Evolutionary conservation across 192 early-diverging fungal species (phyloP), one percentile per base, ranked within the genome.

Genomic region (Coemansia sp.): DNA sequence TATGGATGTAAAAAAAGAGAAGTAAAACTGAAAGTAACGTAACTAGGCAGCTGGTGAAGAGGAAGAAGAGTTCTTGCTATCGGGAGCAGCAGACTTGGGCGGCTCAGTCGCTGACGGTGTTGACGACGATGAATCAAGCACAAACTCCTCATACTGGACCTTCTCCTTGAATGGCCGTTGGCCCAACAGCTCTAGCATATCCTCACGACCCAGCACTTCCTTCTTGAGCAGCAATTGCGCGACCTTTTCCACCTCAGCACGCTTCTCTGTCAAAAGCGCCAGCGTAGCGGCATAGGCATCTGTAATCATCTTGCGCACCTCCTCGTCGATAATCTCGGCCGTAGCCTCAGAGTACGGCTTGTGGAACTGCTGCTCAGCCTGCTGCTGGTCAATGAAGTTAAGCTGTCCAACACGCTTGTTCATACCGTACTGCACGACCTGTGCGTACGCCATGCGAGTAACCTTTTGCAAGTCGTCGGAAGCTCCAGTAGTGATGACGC

Each of bases 301-400:
- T 50, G 85, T 78, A 49, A 99, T 90, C 70, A 97, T 88, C 30
- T 87, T 86, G 42, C 96, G 88, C 21, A 93, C 98, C 76, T 98
- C 96, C 64, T 92, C 89, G 74, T 99, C 98, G 68, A 99, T 99
- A 62, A 99, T 72, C 63, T 87, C 82, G 40, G 91, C 96, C 1
- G 98, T 99, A 64, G 93, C 88, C 77, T 99, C 98, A 55, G 92
- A 94, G 79, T 95, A 99, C 14, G 96, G 96, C 82, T 99, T 99
- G 66, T 91, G 90, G 86, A 96, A 97, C 70, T 87, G 86, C 43
- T 90, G 76, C 68, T 92, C 89, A 60, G 73, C 70, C 44, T 91
- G 84, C 63, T 91, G 86, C 42, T 87, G 84, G 63, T 89, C 87
- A 1, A 87, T 83, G 68, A 90, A 99, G 16, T 90, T 93, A 52